Conservation (phyloP, 23 red algal species). For the Gracilariopsis chorda region DNA sequence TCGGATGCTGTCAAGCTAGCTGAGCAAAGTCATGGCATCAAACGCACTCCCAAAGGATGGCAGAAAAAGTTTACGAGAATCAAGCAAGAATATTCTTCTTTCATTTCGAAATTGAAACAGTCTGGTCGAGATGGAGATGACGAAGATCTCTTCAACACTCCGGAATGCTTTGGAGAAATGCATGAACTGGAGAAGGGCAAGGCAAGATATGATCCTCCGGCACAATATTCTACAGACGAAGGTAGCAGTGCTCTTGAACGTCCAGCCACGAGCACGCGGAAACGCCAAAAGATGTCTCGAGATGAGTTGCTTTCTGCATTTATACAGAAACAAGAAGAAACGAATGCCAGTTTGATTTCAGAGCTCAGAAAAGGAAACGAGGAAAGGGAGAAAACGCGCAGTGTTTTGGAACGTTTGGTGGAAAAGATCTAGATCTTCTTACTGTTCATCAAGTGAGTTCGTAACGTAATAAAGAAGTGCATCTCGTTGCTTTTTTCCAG, state of each 20-base stretch:
- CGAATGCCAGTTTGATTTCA: too few species aligned
- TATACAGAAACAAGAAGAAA: too few species aligned
- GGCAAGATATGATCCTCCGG: slow-evolving; percentile 20
- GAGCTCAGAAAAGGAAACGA: too few species aligned
- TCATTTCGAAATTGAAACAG: neutral
- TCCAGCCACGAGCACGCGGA: too few species aligned
- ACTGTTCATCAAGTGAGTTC: neutral
- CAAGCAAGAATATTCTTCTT: neutral
- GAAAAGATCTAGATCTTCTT: too few species aligned
- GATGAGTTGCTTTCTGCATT: too few species aligned
- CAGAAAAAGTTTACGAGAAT: slow-evolving; percentile 10
- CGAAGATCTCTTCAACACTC: neutral
- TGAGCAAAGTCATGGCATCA: neutral
- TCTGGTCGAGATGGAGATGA: slow-evolving; percentile 44
- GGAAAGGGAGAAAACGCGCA: too few species aligned
- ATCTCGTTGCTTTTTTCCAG: neutral
- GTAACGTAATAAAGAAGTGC: neutral
- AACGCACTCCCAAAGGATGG: neutral
- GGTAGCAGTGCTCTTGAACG: too few species aligned
- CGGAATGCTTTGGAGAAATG: slow-evolving; percentile 35
- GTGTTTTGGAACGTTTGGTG: too few species aligned
- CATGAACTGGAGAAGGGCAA: slow-evolving; percentile 15
- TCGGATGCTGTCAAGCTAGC: neutral
- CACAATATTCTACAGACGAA: too few species aligned
- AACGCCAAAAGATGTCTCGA: too few species aligned